Evolutionary conservation across 2,329 filamentous ascomycete species (phyloP), one percentile per base, ranked within the genome.

Genomic region (Colletotrichum incanum): DNA sequence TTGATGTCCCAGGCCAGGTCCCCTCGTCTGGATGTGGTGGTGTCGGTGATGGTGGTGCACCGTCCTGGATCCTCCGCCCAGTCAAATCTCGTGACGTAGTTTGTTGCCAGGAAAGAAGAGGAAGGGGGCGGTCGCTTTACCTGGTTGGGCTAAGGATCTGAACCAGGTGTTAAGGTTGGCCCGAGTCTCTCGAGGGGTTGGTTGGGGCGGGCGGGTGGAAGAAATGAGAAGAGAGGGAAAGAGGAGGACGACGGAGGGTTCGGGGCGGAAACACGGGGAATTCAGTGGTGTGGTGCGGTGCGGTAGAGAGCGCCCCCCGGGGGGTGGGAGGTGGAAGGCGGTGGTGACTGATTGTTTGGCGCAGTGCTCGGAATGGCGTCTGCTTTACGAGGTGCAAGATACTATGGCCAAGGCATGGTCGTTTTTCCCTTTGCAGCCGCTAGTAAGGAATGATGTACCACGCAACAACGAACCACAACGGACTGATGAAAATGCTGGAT

Each of bases 21-120:
- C 50, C 62, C 39, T 50, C 50, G 37, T 58, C 50, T 65, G 39
- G 49, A 39, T 28, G n/a, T 31, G 28, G 20, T 14, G 37, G 37
- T 45, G n/a, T 31, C 5, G 18, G 45, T 52, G 37, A 23, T 64
- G 18, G 45, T 63, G 23, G 61, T 37, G 52, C 55, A 28, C 55
- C 67, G 60, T 50, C 14, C 60, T 37, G 60, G 43, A 49, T 72
- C 69, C 69, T 56, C 60, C 60, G 60, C 65, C 49, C 47, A 50
- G 45, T 31, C 39, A 39, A 65, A 47, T 65, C 71, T 71, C 66
- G 70, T 63, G 61, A 75, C 69, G 69, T 72, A 72, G 65, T 65
- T 72, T 20, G 65, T 55, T 47, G 37, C 69, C 65, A 63, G 65
- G 69, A 58, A 63, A 72, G 56, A 72, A 20, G 62, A 39, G 55